phyloP scores from a whole-genome alignment of 805 yeast species.

The Wickerhamiella vanderwaltii region DNA sequence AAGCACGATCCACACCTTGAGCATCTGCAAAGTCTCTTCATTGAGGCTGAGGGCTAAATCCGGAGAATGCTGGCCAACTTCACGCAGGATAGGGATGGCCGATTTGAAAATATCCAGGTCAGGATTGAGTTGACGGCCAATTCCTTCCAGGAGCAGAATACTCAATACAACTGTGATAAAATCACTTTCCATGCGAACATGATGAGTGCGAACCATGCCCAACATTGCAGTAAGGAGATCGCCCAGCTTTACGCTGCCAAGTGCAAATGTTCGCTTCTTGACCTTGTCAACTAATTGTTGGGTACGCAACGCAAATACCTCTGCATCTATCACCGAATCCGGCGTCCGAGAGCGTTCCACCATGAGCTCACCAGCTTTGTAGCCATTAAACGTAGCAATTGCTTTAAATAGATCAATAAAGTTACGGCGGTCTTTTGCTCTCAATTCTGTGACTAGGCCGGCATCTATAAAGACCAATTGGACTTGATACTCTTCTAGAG shows the following conservation, averaged over 20 bases:
- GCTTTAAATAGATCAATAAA: conserved; percentile 84
- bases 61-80: conserved; percentile 39
- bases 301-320: conserved; percentile 76
- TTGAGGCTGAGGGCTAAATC: conserved; percentile 11
- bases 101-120: conserved; percentile 89
- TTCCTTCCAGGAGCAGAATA: conserved; percentile 80
- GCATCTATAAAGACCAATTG: conserved; percentile 86
- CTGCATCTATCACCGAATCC: conserved; percentile 74
- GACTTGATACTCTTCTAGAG: conserved; percentile 52
- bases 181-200: conserved; percentile 96
- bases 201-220: conserved; percentile 84
- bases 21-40: conserved; percentile 57
- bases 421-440: conserved; percentile 62
- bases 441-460: conserved; percentile 85
- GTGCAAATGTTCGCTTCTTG: conserved; percentile 76
- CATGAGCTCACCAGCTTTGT: conserved; percentile 89
- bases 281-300: conserved; percentile 71
- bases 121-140: conserved; percentile 90
- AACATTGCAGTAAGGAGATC: conserved; percentile 79
- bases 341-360: conserved; percentile 91
- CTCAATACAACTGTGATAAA: conserved; percentile 93
- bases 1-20: conserved; percentile 80
- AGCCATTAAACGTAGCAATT: conserved; percentile 84
- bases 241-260: conserved; percentile 86
- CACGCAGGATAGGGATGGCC: conserved; percentile 74